Evolutionary conservation across 1,284 basidiomycete species (phyloP).

Genomic region (Wallemia mellicola): DNA sequence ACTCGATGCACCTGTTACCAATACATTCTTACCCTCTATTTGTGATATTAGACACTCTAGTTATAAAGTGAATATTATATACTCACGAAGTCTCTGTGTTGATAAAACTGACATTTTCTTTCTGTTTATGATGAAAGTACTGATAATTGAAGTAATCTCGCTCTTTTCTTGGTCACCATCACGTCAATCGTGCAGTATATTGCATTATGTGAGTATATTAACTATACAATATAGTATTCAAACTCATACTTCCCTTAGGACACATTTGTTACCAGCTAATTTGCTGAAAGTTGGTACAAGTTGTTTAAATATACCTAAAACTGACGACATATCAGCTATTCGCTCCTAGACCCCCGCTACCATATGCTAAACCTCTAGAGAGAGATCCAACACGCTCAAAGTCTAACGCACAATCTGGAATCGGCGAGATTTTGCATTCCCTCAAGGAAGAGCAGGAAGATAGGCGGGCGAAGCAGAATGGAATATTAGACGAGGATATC

Average conservation of each 20-base stretch:
- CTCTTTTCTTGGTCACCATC: not conserved
- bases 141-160: not conserved
- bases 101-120: not conserved
- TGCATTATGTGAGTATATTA: not conserved
- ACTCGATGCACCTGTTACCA: slow-evolving; percentile 56
- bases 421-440: slow-evolving; percentile 29
- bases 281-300: not conserved
- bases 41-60: slow-evolving; percentile 8
- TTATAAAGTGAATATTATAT: not conserved
- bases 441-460: slow-evolving; percentile 42
- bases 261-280: not conserved
- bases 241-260: not conserved
- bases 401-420: slow-evolving; percentile 37
- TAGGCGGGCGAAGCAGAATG: slow-evolving; percentile 31
- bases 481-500: slow-evolving; percentile 16
- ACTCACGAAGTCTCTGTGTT: not conserved
- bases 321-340: slow-evolving; percentile 84
- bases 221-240: not conserved
- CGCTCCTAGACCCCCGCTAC: slow-evolving; percentile 58
- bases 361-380: slow-evolving; percentile 52
- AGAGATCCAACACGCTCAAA: slow-evolving; percentile 44
- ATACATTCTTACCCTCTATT: slow-evolving; percentile 47
- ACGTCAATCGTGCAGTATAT: not conserved
- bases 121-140: not conserved
- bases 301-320: not conserved